Evolutionary conservation across 805 yeast species (phyloP), one percentile per base, ranked within the genome.

Genomic region (Ogataea parapolymorpha): DNA sequence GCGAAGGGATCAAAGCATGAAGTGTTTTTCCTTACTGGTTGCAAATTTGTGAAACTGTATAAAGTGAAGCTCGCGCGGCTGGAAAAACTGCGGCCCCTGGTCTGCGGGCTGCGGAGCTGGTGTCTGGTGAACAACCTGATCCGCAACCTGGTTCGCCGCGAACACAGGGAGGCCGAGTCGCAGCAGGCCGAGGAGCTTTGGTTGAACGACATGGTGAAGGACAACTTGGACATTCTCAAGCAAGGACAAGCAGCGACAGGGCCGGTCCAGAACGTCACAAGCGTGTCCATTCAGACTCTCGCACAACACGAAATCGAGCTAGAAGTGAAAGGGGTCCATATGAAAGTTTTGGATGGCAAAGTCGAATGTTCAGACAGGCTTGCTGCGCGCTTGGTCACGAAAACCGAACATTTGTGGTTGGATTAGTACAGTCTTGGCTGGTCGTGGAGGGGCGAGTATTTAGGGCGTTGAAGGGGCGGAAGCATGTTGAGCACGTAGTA

Each of bases 271-370:
- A 11, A 25, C 13, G 27, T n/a, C 14, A n/a, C 32, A 5, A 25
- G 26, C 18, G 31, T 49, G 13, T 47, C 42, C 6, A 32, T 53
- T 11, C 49, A 48, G 23, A 44, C 35, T n/a, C 32, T 68, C 8
- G 73, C 63, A 47, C 73, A 74, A 66, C 95, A 88, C 6, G 56
- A 31, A 16, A 28, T 40, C 12, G 50, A 18, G 32, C 25, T 37
- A n/a, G 53, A 32, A 37, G 48, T 47, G 9, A 25, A 18, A 23
- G 26, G 38, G 3, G 39, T 46, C 17, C 32, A 33, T 12, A 18
- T 44, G 16, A 42, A 37, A n/a, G 26, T 52, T 11, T 25, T 39
- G n/a, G 46, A 49, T 37, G 56, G 55, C 6, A 26, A 41, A 15
- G 22, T 48, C 5, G 30, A 29, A 13, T 35, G 47, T 11, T 18